Conservation (phyloP, 106 monocot species). For the Dendrobium catenatum region DNA sequence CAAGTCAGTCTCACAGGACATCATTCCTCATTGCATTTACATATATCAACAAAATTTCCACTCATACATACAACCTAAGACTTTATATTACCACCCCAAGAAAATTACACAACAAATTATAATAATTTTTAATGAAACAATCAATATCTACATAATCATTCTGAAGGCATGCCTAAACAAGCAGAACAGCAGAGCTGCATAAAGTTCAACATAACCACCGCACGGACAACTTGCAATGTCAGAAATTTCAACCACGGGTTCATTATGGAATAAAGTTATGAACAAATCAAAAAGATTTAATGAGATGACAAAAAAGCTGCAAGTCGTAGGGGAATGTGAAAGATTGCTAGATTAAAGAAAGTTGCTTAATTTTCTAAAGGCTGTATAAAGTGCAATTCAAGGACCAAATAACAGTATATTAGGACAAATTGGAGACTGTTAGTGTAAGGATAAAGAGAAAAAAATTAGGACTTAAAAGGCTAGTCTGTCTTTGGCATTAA, state of each 20-base stretch:
- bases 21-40: background rate
- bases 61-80: background rate
- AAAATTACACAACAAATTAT: background rate
- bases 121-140: background rate
- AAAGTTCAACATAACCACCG: background rate
- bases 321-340: background rate
- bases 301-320: background rate
- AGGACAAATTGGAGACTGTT: background rate
- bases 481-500: background rate
- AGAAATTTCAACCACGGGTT: background rate
- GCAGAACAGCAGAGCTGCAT: background rate
- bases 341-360: background rate
- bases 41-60: background rate
- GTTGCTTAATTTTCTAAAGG: background rate
- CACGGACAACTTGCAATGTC: background rate
- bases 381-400: background rate
- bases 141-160: background rate
- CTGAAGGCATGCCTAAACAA: background rate
- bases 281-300: background rate
- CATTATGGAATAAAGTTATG: background rate
- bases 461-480: background rate
- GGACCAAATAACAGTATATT: background rate
- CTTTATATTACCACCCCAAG: background rate
- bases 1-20: background rate
- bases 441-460: background rate